Conservation (phyloP, 768 basidiomycete species). For the Auriculariales sp. region DNA sequence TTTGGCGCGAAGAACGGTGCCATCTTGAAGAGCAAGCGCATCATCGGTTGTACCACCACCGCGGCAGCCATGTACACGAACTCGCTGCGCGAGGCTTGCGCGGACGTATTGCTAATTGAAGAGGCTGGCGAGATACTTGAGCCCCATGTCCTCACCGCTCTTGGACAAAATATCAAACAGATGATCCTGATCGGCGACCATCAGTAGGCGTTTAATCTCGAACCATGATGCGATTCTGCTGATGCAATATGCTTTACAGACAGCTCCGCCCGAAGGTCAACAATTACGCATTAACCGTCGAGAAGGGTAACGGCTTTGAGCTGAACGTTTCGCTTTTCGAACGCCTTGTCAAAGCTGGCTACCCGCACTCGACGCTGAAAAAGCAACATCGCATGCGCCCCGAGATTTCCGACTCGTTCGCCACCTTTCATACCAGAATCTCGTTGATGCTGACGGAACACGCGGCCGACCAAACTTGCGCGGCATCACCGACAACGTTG, state of each 20-base stretch:
- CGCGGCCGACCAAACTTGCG: constrained; percentile 33
- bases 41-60: constrained; percentile 58
- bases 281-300: constrained; percentile 46
- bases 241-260: constrained; percentile 18
- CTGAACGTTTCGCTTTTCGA: constrained; percentile 58
- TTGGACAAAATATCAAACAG: constrained; percentile 31
- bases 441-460: constrained; percentile 39
- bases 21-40: constrained; percentile 29
- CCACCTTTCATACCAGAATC: constrained; percentile 47
- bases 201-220: constrained; percentile 31
- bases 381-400: constrained; percentile 64
- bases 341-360: constrained; percentile 44
- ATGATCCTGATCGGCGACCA: constrained; percentile 61
- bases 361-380: constrained; percentile 41
- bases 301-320: constrained; percentile 53
- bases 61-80: constrained; percentile 47
- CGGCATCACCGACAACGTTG: constrained; percentile 40
- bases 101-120: constrained; percentile 47
- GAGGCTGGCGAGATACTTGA: constrained; percentile 65
- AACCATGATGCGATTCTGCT: no score
- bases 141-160: constrained; percentile 46
- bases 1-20: constrained; percentile 19
- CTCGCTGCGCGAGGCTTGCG: constrained; percentile 30
- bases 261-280: constrained; percentile 64
- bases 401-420: constrained; percentile 49